Evolutionary conservation across 2,329 filamentous ascomycete species (phyloP).

Genomic region (Aspergillus proliferans): DNA sequence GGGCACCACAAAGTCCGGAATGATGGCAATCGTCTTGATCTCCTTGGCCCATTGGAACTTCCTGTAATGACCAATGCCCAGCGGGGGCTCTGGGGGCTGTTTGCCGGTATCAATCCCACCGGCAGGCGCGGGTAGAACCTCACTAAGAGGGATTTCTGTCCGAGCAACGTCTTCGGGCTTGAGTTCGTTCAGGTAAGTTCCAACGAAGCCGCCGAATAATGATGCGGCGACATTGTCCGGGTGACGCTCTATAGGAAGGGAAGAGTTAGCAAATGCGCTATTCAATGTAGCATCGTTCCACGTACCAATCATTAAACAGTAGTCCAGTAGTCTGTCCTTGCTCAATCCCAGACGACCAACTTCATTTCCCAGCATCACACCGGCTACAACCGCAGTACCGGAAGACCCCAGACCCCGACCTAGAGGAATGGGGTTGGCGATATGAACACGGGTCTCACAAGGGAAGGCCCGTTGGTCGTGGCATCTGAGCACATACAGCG

Average conservation of each 20-base stretch:
- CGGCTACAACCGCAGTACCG: slow-evolving; percentile 89
- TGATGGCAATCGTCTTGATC: slow-evolving; percentile 95
- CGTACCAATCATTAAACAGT: slow-evolving; percentile 89
- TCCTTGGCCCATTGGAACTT: slow-evolving; percentile 90
- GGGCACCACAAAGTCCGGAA: slow-evolving; percentile 92
- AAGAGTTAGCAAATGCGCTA: slow-evolving; percentile 1
- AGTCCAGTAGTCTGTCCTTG: slow-evolving; percentile 83
- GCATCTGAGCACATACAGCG: slow-evolving; percentile 89
- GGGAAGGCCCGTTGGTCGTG: slow-evolving; percentile 83
- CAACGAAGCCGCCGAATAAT: slow-evolving; percentile 92
- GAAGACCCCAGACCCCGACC: slow-evolving; percentile 92
- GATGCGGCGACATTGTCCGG: slow-evolving; percentile 94
- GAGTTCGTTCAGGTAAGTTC: slow-evolving; percentile 90
- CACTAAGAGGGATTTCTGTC: slow-evolving; percentile 87
- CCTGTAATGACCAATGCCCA: slow-evolving; percentile 91
- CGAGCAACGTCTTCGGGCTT: slow-evolving; percentile 82
- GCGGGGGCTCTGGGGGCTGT: slow-evolving; percentile 78
- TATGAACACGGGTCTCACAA: slow-evolving; percentile 79
- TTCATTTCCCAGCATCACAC: slow-evolving; percentile 87
- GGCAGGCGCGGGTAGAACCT: slow-evolving; percentile 83
- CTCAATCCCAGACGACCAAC: slow-evolving; percentile 72
- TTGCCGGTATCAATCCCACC: slow-evolving; percentile 87
- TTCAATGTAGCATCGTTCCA: slow-evolving; percentile 12
- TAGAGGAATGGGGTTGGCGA: slow-evolving; percentile 90
- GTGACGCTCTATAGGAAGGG: slow-evolving; percentile 56